Conservation (phyloP, 805 yeast genomes). For the Blastobotrys mokoenaii region DNA sequence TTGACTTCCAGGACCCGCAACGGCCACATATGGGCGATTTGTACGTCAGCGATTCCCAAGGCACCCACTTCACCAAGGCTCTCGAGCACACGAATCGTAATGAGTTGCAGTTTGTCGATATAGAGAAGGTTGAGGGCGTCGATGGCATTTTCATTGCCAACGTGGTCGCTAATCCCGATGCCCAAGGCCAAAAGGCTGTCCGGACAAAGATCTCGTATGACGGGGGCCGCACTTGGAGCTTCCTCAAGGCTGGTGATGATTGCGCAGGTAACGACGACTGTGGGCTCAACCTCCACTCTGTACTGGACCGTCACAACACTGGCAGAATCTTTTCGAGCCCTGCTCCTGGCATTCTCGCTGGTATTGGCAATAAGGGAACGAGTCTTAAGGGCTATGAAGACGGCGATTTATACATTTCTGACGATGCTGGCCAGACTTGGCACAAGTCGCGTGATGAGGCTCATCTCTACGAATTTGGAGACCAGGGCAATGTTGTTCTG, state of each 20-base stretch:
- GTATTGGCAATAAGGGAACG: conserved; percentile 34
- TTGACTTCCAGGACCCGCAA: conserved; percentile 27
- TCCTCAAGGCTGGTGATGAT: conserved; percentile 22
- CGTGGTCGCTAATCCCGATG: conserved; percentile 20
- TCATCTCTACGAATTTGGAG: conserved; percentile 55
- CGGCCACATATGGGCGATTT: conserved; percentile 24
- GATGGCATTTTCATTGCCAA: conserved; percentile 59
- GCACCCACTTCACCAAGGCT: conserved; percentile 41
- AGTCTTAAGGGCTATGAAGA: conserved; percentile 21
- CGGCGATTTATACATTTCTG: conserved; percentile 51
- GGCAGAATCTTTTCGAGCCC: conserved; percentile 29
- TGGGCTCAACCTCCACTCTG: conserved; percentile 33
- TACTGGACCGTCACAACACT: conserved; percentile 29
- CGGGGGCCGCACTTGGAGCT: conserved; percentile 32
- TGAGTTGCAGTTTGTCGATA: conserved; percentile 31
- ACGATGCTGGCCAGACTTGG: conserved; percentile 80
- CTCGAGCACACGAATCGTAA: conserved; percentile 28
- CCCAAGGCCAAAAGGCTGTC: conserved; percentile 16
- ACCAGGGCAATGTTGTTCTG: conserved; percentile 64
- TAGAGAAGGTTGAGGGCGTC: conserved; percentile 40
- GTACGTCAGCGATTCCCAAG: conserved; percentile 40
- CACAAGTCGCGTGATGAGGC: conserved; percentile 43
- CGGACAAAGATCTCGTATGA: conserved; percentile 32
- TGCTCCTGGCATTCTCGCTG: conserved; percentile 39
- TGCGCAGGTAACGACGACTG: conserved; percentile 24